A percentile compares a stretch with the other conserved stretches of the same genome.
phyloP scores from a whole-genome alignment of 75 land plant genomes.

The Sequoiadendron giganteum region DNA sequence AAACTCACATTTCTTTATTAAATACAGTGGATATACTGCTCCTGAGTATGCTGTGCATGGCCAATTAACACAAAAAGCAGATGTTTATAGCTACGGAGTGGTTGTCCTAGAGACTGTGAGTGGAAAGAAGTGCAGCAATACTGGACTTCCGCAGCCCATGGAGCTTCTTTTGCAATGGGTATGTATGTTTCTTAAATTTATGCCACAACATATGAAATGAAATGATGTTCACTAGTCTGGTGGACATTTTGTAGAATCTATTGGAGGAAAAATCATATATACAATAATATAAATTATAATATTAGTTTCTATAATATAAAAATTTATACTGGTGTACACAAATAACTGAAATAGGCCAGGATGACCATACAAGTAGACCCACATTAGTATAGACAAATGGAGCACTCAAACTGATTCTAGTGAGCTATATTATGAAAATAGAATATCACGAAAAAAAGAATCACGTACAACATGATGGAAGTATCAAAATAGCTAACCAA shows the following conservation, averaged over 20 bases:
- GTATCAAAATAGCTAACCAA: neutral
- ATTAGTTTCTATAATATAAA: too few species aligned
- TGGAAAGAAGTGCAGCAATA: constrained; percentile 18
- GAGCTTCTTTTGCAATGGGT: constrained; percentile 14
- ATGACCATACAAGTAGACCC: neutral
- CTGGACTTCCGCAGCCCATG: neutral
- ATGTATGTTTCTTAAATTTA: constrained; percentile 3
- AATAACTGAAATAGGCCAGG: neutral
- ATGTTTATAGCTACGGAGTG: constrained; percentile 25
- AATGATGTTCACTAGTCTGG: neutral
- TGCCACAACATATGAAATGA: neutral
- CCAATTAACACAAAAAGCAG: constrained; percentile 17
- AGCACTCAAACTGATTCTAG: too few species aligned
- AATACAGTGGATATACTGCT: constrained; percentile 18
- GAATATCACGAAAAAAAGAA: too few species aligned
- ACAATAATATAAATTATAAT: too few species aligned
- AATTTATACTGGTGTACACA: neutral
- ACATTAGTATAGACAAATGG: too few species aligned
- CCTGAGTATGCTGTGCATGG: constrained; percentile 24
- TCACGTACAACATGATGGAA: neutral
- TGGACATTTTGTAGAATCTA: neutral
- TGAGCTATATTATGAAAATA: neutral
- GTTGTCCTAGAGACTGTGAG: constrained; percentile 18
- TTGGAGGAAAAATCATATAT: neutral
- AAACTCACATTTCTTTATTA: neutral